These are phyloP conservation scores for Hypoxylon trugodes DNA, from an alignment of 495 filamentous ascomycete species.

Conservation along the genomic window DNA sequence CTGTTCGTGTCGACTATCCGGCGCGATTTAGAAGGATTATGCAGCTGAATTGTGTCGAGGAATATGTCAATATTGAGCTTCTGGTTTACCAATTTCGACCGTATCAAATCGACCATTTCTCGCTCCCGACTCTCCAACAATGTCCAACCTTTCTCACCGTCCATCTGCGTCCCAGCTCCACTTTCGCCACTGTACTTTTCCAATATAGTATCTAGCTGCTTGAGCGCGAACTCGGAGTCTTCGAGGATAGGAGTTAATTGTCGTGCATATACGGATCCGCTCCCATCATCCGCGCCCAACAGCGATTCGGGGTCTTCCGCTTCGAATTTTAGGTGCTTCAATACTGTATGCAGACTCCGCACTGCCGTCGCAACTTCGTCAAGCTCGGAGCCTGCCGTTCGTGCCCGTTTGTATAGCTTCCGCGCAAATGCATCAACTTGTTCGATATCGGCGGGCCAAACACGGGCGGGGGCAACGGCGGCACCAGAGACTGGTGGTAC, in stretches of 20 bases:
- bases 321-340: constrained; percentile 60
- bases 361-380: constrained; percentile 48
- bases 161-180: constrained; percentile 24
- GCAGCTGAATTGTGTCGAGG: constrained; percentile 56
- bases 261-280: constrained; percentile 48
- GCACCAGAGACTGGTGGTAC: not conserved
- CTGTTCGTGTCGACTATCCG: constrained; percentile 38
- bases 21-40: constrained; percentile 49
- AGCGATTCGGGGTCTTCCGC: constrained; percentile 58
- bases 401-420: constrained; percentile 50
- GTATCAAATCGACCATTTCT: constrained; percentile 49
- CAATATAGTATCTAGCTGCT: constrained; percentile 57
- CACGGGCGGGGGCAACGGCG: not conserved
- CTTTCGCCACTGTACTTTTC: constrained; percentile 40
- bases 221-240: constrained; percentile 58
- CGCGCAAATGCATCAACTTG: constrained; percentile 53
- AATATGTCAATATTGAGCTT: constrained; percentile 55
- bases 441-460: constrained; percentile 47
- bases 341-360: constrained; percentile 54
- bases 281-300: constrained; percentile 51
- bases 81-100: constrained; percentile 49
- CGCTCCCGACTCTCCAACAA: constrained; percentile 42
- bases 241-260: constrained; percentile 56
- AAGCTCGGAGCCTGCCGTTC: constrained; percentile 50
- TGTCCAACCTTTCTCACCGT: constrained; percentile 42